phyloP scores from a whole-genome alignment of 2,329 filamentous ascomycete species.

The Helotiales sp. region DNA sequence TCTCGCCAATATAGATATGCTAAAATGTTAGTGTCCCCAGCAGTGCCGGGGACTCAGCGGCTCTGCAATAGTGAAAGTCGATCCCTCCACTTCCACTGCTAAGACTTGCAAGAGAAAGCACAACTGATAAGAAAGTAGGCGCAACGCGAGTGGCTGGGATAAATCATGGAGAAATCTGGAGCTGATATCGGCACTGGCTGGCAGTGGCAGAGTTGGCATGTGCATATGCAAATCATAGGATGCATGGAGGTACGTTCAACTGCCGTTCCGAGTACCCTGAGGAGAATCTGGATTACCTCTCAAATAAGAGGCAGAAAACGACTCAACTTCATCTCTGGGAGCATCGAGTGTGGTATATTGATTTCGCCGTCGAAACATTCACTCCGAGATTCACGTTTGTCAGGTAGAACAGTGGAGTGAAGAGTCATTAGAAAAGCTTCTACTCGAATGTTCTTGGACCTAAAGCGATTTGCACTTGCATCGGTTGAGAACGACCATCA shows the following conservation, averaged over 20 bases:
- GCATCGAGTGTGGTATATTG: not conserved
- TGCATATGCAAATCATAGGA: not conserved
- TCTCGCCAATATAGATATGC: not conserved
- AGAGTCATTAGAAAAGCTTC: no score
- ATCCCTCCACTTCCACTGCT: not conserved
- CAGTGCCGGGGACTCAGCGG: not conserved
- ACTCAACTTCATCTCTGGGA: not conserved
- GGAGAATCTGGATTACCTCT: not conserved
- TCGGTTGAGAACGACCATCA: not conserved
- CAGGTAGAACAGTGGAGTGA: no score
- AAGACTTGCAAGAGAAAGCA: not conserved
- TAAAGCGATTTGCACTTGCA: not conserved
- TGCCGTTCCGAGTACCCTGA: not conserved
- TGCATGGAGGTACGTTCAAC: not conserved
- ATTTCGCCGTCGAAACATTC: not conserved
- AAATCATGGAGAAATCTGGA: not conserved
- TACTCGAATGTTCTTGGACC: no score
- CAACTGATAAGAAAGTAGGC: not conserved
- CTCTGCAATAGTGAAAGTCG: not conserved
- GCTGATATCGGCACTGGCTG: not conserved
- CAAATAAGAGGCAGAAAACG: not conserved
- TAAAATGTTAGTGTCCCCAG: not conserved
- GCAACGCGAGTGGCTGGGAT: not conserved
- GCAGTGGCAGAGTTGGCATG: not conserved
- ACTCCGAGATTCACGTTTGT: no score